Conservation (phyloP, 352 stramenopile genomes). For the Thalassiosira livingstoniorum region DNA sequence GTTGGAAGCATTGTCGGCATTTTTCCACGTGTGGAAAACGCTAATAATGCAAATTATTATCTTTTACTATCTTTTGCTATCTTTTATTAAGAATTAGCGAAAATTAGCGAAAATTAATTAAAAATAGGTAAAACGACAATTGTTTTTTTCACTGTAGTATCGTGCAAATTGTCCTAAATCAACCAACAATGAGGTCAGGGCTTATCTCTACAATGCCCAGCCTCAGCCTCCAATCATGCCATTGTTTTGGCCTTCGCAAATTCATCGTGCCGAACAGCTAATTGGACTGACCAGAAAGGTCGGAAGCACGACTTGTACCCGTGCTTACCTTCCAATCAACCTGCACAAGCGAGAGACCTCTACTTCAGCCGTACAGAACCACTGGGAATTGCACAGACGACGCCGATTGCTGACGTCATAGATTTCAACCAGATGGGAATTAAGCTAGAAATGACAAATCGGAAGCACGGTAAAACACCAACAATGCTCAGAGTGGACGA, state of each 20-base stretch:
- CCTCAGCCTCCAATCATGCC: background rate
- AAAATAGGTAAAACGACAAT: too few species aligned
- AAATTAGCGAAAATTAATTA: too few species aligned
- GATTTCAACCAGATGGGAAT: conserved; percentile 14
- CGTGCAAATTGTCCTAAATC: conserved; percentile 20
- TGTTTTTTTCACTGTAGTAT: too few species aligned
- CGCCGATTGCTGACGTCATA: conserved; percentile 10
- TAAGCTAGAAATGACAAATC: conserved; percentile 8
- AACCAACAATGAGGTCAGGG: conserved; percentile 6
- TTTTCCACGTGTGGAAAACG: too few species aligned
- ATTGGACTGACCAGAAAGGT: background rate
- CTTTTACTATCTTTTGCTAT: too few species aligned
- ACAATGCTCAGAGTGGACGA: background rate
- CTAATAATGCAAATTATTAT: too few species aligned
- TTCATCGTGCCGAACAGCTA: background rate
- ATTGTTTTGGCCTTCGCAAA: conserved; percentile 1
- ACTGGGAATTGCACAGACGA: background rate
- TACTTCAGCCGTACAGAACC: conserved; percentile 19
- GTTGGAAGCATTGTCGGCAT: too few species aligned
- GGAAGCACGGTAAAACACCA: background rate
- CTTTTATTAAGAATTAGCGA: too few species aligned
- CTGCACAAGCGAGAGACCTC: conserved; percentile 17
- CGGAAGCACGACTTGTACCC: background rate
- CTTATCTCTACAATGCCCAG: conserved; percentile 23
- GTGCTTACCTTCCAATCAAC: conserved; percentile 12